A percentile compares a stretch with the other conserved stretches of the same genome.
phyloP scores from a whole-genome alignment of 2,329 filamentous ascomycete species.

The Keithomyces neogunnii region DNA sequence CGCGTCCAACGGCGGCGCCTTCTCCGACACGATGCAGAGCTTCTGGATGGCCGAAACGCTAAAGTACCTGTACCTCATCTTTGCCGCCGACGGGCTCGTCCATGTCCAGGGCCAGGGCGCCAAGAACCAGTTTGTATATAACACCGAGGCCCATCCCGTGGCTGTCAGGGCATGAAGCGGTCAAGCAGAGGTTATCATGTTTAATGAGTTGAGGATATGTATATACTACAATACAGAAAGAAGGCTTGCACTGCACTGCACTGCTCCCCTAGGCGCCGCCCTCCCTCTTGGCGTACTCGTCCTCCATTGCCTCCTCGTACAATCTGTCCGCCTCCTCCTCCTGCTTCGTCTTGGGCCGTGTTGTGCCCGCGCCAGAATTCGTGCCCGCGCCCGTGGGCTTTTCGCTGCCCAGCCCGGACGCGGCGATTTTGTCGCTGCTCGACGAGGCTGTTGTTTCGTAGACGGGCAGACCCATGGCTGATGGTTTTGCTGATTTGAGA shows the following conservation, averaged over 20 bases:
- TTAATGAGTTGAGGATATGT: too few species aligned
- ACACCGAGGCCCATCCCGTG: conserved; percentile 41
- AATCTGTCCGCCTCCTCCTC: conserved; percentile 40
- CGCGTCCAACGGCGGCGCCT: conserved; percentile 47
- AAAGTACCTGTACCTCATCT: conserved; percentile 75
- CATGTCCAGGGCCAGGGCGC: conserved; percentile 42
- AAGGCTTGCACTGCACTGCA: too few species aligned
- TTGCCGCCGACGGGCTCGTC: conserved; percentile 48
- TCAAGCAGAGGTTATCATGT: too few species aligned
- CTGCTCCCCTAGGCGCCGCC: conserved; percentile 25
- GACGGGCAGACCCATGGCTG: background rate
- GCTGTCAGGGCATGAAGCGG: conserved; percentile 10
- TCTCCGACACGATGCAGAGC: conserved; percentile 68
- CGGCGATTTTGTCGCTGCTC: background rate
- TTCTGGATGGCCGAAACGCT: conserved; percentile 84
- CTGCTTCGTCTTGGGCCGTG: conserved; percentile 38
- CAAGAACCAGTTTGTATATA: conserved; percentile 40
- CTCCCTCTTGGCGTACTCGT: conserved; percentile 47
- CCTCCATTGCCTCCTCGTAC: conserved; percentile 46
- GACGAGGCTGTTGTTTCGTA: background rate
- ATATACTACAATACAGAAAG: too few species aligned
- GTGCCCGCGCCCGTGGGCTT: conserved; percentile 33
- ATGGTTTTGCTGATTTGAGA: background rate
- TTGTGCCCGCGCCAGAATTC: conserved; percentile 39
- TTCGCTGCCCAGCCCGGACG: conserved; percentile 1